Conservation (phyloP, 768 basidiomycete genomes). For the Russula abietina region DNA sequence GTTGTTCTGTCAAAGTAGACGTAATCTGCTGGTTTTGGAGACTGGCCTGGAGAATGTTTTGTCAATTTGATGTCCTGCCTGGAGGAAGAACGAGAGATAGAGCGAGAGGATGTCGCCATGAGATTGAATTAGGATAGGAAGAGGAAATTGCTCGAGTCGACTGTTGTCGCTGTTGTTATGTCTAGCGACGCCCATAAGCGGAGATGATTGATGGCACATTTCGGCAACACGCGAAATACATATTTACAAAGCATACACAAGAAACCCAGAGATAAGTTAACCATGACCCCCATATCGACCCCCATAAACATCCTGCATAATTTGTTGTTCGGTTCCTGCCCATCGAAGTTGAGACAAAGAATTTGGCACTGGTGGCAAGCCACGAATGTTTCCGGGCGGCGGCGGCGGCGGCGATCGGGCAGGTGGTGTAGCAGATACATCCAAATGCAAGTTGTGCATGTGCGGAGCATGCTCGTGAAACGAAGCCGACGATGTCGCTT, state of each 20-base stretch:
- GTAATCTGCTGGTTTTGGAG: slow-evolving; percentile 61
- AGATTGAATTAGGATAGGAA: background rate
- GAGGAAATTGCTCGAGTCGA: background rate
- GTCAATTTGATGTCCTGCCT: slow-evolving; percentile 21
- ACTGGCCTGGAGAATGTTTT: slow-evolving; percentile 23
- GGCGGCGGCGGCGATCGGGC: background rate
- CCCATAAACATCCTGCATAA: slow-evolving; percentile 17
- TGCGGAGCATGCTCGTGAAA: background rate
- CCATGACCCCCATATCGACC: background rate
- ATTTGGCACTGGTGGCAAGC: slow-evolving; percentile 6
- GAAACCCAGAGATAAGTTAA: background rate
- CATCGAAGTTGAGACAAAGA: background rate
- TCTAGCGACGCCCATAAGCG: background rate
- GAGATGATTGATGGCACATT: background rate
- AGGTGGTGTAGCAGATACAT: background rate
- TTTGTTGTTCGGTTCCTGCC: slow-evolving; percentile 12
- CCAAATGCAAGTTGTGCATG: background rate
- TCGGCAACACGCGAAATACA: slow-evolving; percentile 7
- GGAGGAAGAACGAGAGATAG: slow-evolving; percentile 24
- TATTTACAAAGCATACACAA: background rate
- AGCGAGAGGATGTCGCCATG: slow-evolving; percentile 20
- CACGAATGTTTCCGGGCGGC: background rate
- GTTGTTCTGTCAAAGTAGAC: slow-evolving; percentile 88
- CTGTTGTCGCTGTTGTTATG: background rate
- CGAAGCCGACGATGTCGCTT: background rate